Evolutionary conservation across 2,329 filamentous ascomycete species (phyloP).

Genomic region (Karstenula rhodostoma): DNA sequence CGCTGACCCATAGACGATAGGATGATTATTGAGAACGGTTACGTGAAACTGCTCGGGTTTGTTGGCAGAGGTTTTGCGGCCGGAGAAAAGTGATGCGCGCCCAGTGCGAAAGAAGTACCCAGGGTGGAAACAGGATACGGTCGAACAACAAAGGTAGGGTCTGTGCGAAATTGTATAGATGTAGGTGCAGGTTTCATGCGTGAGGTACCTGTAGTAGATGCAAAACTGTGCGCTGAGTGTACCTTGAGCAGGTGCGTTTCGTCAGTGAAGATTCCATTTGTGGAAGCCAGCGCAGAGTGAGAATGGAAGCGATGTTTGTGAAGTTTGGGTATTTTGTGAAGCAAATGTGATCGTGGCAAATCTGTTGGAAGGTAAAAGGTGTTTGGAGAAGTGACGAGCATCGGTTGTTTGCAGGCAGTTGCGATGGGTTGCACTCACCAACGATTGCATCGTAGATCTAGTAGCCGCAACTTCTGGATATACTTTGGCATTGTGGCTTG

Average conservation of each 20-base stretch:
- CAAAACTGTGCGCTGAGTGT: not conserved
- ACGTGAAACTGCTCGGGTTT: not conserved
- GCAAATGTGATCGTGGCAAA: conserved; percentile 9
- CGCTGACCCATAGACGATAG: conserved; percentile 1
- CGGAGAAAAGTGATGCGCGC: not conserved
- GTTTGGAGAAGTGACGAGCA: conserved; percentile 11
- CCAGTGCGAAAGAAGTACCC: not conserved
- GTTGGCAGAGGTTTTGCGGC: not conserved
- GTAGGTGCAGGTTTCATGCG: not conserved
- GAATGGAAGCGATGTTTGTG: not conserved
- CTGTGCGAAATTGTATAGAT: not conserved
- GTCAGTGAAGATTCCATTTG: not conserved
- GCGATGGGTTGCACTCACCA: not conserved
- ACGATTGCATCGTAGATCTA: not conserved
- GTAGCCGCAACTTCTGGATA: not conserved
- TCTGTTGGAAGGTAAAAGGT: too few relatives aligned
- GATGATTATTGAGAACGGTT: not conserved
- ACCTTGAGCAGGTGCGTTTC: conserved; percentile 3
- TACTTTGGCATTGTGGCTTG: too few relatives aligned
- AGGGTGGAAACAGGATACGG: not conserved
- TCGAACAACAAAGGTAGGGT: not conserved
- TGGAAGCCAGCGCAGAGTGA: conserved; percentile 3
- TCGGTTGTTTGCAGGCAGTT: conserved; percentile 8
- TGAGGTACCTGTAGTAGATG: not conserved
- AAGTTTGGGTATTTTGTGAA: not conserved